Conservation (phyloP, 352 stramenopile species). For the Globisporangium rhizosaccharum region DNA sequence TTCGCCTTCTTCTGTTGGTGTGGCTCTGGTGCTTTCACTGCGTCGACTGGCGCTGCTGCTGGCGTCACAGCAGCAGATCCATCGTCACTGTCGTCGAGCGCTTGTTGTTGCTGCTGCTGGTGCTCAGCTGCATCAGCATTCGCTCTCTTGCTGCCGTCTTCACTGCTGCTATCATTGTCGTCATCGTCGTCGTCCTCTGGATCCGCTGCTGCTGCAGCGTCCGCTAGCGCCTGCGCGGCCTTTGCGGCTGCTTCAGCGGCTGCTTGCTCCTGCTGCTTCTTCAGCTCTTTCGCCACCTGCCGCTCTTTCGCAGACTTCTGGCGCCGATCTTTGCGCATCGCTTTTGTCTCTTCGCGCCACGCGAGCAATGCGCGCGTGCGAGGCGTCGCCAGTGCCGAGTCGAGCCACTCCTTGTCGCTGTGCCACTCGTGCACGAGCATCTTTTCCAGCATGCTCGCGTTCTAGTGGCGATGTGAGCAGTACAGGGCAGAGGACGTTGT, state of each 20-base stretch:
- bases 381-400: conserved; percentile 35
- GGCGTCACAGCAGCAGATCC: background rate
- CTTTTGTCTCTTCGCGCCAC: conserved; percentile 65
- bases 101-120: conserved; percentile 1
- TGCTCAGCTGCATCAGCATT: background rate
- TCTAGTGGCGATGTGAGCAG: conserved; percentile 15
- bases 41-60: background rate
- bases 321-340: conserved; percentile 44
- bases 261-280: conserved; percentile 28
- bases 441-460: conserved; percentile 46
- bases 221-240: conserved; percentile 14
- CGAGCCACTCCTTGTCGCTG: conserved; percentile 50
- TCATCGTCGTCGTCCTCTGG: background rate
- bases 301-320: conserved; percentile 53
- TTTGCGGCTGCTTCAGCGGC: conserved; percentile 8
- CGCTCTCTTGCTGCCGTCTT: no score
- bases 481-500: background rate
- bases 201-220: conserved; percentile 4
- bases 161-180: background rate
- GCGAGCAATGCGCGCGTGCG: conserved; percentile 56
- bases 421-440: conserved; percentile 70
- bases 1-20: background rate
- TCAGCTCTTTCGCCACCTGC: conserved; percentile 21
- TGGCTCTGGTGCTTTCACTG: background rate
- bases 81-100: background rate